These are phyloP conservation scores for Novakomyces olei DNA, from an alignment of 805 yeast genomes.

Conservation along the genomic window DNA sequence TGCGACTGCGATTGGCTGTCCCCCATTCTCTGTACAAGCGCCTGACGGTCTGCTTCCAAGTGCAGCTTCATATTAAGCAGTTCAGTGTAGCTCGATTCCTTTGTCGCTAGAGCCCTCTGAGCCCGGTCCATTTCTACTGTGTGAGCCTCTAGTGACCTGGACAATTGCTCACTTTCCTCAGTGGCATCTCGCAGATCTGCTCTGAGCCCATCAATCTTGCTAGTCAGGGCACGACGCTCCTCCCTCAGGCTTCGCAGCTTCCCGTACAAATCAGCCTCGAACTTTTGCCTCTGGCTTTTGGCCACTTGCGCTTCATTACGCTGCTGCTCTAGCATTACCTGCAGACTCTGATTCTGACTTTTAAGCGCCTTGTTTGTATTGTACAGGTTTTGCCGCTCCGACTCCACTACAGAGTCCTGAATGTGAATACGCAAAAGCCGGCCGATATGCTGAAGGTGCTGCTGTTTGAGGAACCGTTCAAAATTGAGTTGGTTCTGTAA, in stretches of 20 bases:
- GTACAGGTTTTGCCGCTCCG: constrained; percentile 14
- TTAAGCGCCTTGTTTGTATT: constrained; percentile 14
- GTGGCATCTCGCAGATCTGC: no score
- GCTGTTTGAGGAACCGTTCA: constrained; percentile 28
- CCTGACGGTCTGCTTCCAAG: no score
- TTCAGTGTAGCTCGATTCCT: no score
- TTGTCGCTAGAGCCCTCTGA: no score
- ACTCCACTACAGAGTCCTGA: constrained; percentile 13
- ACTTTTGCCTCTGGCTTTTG: constrained; percentile 17
- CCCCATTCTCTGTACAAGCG: no score
- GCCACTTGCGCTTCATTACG: constrained; percentile 15
- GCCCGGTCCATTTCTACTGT: no score
- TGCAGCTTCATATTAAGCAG: no score
- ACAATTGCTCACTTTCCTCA: no score
- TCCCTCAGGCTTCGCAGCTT: constrained; percentile 15
- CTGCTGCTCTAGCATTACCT: constrained; percentile 14
- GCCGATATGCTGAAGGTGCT: constrained; percentile 21
- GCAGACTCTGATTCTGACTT: constrained; percentile 12
- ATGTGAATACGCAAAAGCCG: constrained; percentile 15
- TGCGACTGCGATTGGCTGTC: no score
- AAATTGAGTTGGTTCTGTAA: constrained; percentile 41
- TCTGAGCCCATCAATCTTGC: no score
- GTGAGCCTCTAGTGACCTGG: no score
- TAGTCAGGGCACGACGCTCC: no score
- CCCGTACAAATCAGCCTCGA: constrained; percentile 16